Base-by-base conservation (phyloP, 495 filamentous ascomycete genomes). In the Penicillium daleae region DNA sequence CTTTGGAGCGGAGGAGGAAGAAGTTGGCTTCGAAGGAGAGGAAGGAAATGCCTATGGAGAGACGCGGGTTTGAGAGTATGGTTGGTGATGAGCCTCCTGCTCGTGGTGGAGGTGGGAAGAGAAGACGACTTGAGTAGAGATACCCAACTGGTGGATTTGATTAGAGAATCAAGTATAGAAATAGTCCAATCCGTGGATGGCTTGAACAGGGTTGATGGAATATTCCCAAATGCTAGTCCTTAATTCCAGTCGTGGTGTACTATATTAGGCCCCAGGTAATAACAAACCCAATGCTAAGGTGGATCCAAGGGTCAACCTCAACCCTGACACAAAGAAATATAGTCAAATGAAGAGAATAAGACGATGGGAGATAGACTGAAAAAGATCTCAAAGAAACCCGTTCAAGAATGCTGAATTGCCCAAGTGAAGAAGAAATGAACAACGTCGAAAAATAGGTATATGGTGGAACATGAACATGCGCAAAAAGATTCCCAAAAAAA, bases 1-100 rank as follows among this genome's bases (percentile, higher is more conserved):
- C 85, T 17, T 86, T 97, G 62, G 92, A 95, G 82, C 81, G 90
- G 69, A 83, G 89, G 68, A 76, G 93, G 71, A 96, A 95, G 87
- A 97, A 95, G 89, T 74, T 87, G 21, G 84, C 89, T 29, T 79
- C 84, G 0, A 92, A 86, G 81, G 92, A 96, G 85, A 89, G 86
- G 78, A 93, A 87, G 83, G 79, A 84, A 60, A 85, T 94, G 87
- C 92, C 92, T 4, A 76, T 79, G 65, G 83, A 80, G 58, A 84
- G 92, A 65, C 81, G 90, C 67, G 82, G 71, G 2, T 57, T 73
- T 44, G 71, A 66, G 19, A 70, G 59, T 60, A 62, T 62, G 57
- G 69, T 54, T 51, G 57, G 56, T 54, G 57, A 52, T 56, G 56
- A 44, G 48, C 56, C 61, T 46, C 59, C 66, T 35, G 57, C 40